These are phyloP conservation scores for Phytophthora multivora DNA, from an alignment of 352 stramenopile genomes.

Conservation along the genomic window DNA sequence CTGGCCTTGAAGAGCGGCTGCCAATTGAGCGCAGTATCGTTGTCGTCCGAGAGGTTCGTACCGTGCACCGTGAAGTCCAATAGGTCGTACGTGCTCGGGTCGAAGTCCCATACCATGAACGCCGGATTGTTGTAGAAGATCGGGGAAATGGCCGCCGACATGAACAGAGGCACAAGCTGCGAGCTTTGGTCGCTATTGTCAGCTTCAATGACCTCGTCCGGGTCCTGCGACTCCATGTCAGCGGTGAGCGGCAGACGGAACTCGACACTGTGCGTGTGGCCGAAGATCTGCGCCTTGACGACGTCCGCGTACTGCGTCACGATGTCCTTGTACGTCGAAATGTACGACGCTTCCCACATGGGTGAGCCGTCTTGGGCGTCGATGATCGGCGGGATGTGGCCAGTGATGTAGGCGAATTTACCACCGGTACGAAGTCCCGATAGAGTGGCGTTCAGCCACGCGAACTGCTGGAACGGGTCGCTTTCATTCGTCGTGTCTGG, in stretches of 20 bases:
- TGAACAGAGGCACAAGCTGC: conserved; percentile 71
- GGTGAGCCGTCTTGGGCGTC: conserved; percentile 85
- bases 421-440: conserved; percentile 33
- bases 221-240: conserved; percentile 16
- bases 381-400: conserved; percentile 92
- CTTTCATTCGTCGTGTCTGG: conserved; percentile 62
- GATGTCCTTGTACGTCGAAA: conserved; percentile 78
- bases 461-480: conserved; percentile 91
- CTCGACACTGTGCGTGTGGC: conserved; percentile 91
- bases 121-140: conserved; percentile 92
- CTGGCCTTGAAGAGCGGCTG: conserved; percentile 57
- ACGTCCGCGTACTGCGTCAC: conserved; percentile 62
- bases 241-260: conserved; percentile 64
- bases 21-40: conserved; percentile 49
- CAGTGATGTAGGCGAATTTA: conserved; percentile 81
- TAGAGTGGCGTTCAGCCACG: conserved; percentile 82
- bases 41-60: conserved; percentile 56
- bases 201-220: conserved; percentile 11
- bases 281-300: conserved; percentile 90
- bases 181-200: conserved; percentile 18
- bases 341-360: conserved; percentile 88
- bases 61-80: conserved; percentile 75
- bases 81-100: conserved; percentile 67
- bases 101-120: conserved; percentile 86
- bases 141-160: conserved; percentile 82